Conservation (phyloP, 352 stramenopile genomes). For the Albugo laibachii region DNA sequence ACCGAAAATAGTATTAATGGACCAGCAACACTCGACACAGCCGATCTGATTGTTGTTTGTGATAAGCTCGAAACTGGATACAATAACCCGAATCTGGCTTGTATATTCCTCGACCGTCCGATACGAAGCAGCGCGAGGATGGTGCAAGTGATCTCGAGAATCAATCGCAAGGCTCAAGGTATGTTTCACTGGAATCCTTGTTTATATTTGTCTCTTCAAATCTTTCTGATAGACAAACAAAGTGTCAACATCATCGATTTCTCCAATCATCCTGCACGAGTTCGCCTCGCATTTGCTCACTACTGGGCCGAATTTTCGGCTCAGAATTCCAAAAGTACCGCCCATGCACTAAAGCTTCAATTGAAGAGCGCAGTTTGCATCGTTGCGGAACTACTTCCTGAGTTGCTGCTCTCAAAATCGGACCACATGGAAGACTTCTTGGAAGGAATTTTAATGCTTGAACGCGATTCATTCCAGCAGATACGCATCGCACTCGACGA, state of each 20-base stretch:
- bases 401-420: no score
- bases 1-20: constrained; percentile 42
- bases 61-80: constrained; percentile 76
- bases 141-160: constrained; percentile 63
- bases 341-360: no score
- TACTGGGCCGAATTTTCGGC: constrained; percentile 4
- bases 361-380: no score
- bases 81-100: constrained; percentile 48
- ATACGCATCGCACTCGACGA: no score
- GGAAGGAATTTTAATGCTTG: no score
- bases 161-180: constrained; percentile 27
- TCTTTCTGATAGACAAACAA: constrained; percentile 13
- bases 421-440: no score
- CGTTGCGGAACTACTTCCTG: no score
- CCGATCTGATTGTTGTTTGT: constrained; percentile 65
- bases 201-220: neutral
- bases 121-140: constrained; percentile 37
- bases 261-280: constrained; percentile 45
- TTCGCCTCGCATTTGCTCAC: constrained; percentile 17
- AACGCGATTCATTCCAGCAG: no score
- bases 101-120: constrained; percentile 73
- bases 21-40: constrained; percentile 23
- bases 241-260: constrained; percentile 41
- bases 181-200: neutral
- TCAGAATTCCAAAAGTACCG: no score